These are phyloP conservation scores for Diaporthe velutina DNA, from an alignment of 2,329 filamentous ascomycete genomes.

Conservation along the genomic window DNA sequence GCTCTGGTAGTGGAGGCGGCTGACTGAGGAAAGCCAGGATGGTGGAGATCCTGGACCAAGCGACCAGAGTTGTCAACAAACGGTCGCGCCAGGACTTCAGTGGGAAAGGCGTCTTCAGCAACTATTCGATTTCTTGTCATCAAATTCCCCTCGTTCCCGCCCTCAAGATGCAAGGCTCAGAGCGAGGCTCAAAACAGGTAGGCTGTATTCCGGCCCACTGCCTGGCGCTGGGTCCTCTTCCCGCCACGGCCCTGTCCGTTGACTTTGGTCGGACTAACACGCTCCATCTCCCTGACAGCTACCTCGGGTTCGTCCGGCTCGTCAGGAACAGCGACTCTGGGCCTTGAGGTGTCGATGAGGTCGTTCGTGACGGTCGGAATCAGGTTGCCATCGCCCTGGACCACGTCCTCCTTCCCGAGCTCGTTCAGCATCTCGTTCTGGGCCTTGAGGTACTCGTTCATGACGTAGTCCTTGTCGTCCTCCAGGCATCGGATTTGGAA, in stretches of 20 bases:
- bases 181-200: neutral
- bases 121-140: too few relatives aligned
- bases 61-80: too few relatives aligned
- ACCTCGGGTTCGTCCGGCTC: neutral
- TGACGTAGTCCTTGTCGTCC: constrained; percentile 25
- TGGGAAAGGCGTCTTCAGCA: too few relatives aligned
- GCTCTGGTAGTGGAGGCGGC: too few relatives aligned
- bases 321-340: neutral
- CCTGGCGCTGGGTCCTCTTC: neutral
- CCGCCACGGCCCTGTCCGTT: neutral
- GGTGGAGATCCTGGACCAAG: too few relatives aligned
- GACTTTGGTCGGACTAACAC: neutral
- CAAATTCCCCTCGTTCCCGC: too few relatives aligned
- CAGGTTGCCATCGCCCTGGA: constrained; percentile 4
- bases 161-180: too few relatives aligned
- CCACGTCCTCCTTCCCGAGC: neutral
- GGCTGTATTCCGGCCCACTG: neutral
- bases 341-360: neutral
- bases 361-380: neutral
- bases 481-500: constrained; percentile 31
- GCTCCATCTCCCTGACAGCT: neutral
- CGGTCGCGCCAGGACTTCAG: too few relatives aligned
- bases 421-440: constrained; percentile 53
- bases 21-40: neutral
- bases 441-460: constrained; percentile 11